Evolutionary conservation across 805 yeast genomes (phyloP).

Genomic region (Saturnispora sekii): DNA sequence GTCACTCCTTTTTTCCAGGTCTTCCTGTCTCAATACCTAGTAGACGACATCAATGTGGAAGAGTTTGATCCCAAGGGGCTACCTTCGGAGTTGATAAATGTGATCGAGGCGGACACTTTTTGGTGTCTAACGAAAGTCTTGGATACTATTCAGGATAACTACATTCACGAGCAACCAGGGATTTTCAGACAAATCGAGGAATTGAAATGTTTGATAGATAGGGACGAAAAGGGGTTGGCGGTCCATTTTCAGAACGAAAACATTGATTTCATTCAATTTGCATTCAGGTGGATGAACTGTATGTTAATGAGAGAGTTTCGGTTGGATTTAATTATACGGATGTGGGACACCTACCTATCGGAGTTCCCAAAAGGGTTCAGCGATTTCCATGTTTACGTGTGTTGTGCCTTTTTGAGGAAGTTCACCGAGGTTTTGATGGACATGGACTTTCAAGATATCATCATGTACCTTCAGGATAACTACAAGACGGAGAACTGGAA

Average conservation of each 20-base stretch:
- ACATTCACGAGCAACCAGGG: conserved; percentile 97
- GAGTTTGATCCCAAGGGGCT: conserved; percentile 52
- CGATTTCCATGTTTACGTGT: conserved; percentile 91
- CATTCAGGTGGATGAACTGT: conserved; percentile 99
- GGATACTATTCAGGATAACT: conserved; percentile 94
- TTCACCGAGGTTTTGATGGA: conserved; percentile 70
- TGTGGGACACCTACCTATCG: conserved; percentile 95
- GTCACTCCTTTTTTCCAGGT: conserved; percentile 90
- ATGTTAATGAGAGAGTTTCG: conserved; percentile 87
- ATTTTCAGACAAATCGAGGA: conserved; percentile 84
- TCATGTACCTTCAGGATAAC: conserved; percentile 82
- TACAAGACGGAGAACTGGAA: conserved; percentile 75
- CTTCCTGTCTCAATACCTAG: conserved; percentile 59
- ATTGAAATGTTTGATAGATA: conserved; percentile 61
- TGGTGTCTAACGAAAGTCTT: conserved; percentile 91
- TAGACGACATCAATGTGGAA: conserved; percentile 38
- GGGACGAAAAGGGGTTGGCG: conserved; percentile 69
- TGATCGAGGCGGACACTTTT: conserved; percentile 89
- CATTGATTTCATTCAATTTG: conserved; percentile 90
- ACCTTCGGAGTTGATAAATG: conserved; percentile 49
- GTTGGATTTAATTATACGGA: conserved; percentile 68
- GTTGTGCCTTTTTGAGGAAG: conserved; percentile 90
- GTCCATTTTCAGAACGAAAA: conserved; percentile 71
- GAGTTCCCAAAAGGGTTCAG: conserved; percentile 74
- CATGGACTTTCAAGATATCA: conserved; percentile 91